These are phyloP conservation scores for Austropuccinia psidii DNA, from an alignment of 1,284 basidiomycete species.

Conservation along the genomic window DNA sequence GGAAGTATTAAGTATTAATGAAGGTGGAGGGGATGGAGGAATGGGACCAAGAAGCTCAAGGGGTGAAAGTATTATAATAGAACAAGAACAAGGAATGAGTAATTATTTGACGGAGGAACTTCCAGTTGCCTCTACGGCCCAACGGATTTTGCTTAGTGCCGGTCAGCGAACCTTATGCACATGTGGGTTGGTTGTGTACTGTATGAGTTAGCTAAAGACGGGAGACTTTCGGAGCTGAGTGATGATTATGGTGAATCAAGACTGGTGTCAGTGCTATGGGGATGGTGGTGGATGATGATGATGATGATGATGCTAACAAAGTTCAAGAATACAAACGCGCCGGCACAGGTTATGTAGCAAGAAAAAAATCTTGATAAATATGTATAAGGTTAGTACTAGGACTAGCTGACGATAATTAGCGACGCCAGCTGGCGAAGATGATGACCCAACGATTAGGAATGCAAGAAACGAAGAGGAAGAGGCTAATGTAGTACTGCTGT, in stretches of 20 bases:
- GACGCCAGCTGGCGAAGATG: not conserved
- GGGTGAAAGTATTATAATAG: not conserved
- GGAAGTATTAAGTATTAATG: not conserved
- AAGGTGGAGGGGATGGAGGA: not conserved
- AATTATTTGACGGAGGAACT: not conserved
- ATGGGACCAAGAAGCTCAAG: not conserved
- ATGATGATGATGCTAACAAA: slow-evolving; percentile 28
- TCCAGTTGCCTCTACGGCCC: slow-evolving; percentile 4
- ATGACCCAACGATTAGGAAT: not conserved
- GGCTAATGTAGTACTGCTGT: too few relatives aligned
- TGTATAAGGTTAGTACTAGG: not conserved
- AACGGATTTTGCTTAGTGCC: slow-evolving; percentile 28
- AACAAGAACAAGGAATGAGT: slow-evolving; percentile 1
- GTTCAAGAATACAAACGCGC: not conserved
- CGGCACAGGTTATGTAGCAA: not conserved
- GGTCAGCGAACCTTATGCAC: slow-evolving; percentile 19
- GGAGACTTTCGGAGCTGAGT: slow-evolving; percentile 34
- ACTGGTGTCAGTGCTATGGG: slow-evolving; percentile 21
- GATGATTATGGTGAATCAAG: slow-evolving; percentile 14
- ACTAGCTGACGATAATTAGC: not conserved
- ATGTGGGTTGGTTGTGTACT: slow-evolving; percentile 15
- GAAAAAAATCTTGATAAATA: not conserved
- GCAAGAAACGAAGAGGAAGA: too few relatives aligned
- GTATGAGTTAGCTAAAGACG: slow-evolving; percentile 10
- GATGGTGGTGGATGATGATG: slow-evolving; percentile 29